These are phyloP conservation scores for Fusarium stilboides DNA, from an alignment of 2,329 filamentous ascomycete genomes.

Conservation along the genomic window DNA sequence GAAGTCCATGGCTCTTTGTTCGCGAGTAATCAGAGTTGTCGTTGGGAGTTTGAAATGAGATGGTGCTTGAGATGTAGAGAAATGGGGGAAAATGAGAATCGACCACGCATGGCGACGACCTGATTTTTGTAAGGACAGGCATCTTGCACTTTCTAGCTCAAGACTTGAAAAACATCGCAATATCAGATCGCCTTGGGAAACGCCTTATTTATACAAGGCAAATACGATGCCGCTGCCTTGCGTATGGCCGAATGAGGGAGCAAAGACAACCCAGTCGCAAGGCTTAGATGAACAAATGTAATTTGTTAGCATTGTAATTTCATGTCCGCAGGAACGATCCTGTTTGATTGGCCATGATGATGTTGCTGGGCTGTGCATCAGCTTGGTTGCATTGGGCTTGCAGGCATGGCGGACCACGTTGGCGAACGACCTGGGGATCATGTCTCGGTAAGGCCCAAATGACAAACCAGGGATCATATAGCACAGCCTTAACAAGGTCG, in stretches of 20 bases:
- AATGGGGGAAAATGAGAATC: background rate
- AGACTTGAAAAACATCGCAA: constrained; percentile 10
- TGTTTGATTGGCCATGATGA: constrained; percentile 20
- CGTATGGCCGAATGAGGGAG: background rate
- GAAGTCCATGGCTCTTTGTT: constrained; percentile 24
- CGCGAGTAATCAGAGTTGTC: background rate
- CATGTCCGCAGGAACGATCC: background rate
- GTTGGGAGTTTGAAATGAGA: background rate
- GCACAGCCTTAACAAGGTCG: constrained; percentile 34
- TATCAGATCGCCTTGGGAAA: constrained; percentile 29
- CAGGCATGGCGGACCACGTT: constrained; percentile 17
- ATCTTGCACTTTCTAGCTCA: constrained; percentile 32
- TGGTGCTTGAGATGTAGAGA: background rate
- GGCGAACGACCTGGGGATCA: constrained; percentile 7
- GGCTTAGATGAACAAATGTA: constrained; percentile 13
- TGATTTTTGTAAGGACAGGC: constrained; percentile 24
- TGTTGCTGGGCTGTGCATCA: constrained; percentile 27
- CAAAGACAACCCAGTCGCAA: background rate
- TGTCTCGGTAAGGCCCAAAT: constrained; percentile 18
- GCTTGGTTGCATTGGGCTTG: constrained; percentile 5
- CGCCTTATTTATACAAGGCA: constrained; percentile 37
- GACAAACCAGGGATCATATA: constrained; percentile 18
- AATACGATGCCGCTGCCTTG: constrained; percentile 28
- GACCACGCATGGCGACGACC: constrained; percentile 6
- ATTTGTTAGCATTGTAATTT: constrained; percentile 34